Conservation (phyloP, 495 filamentous ascomycete genomes). For the Trichoderma reesei region DNA sequence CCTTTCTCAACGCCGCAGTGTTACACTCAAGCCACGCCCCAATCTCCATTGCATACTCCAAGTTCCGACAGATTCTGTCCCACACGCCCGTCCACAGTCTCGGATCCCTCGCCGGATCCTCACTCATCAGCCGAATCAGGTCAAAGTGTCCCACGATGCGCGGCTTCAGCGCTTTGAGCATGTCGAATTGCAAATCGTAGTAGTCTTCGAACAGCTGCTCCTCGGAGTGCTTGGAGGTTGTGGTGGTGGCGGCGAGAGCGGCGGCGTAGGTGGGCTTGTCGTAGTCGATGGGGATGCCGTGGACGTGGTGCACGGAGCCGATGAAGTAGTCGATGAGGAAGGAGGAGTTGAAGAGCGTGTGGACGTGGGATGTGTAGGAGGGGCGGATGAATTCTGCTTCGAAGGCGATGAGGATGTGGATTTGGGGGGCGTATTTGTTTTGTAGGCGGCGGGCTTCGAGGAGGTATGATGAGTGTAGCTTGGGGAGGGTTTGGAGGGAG, state of each 20-base stretch:
- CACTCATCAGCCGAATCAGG: conserved; percentile 70
- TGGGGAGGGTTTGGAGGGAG: conserved; percentile 29
- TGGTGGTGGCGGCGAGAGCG: conserved; percentile 27
- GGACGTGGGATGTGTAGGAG: conserved; percentile 48
- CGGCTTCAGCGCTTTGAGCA: conserved; percentile 66
- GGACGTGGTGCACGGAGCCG: conserved; percentile 83
- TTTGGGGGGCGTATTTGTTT: conserved; percentile 54
- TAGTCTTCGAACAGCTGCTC: conserved; percentile 67
- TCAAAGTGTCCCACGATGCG: conserved; percentile 90
- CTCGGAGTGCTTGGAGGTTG: conserved; percentile 39
- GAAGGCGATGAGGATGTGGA: conserved; percentile 80
- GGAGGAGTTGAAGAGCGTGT: conserved; percentile 40
- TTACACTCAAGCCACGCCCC: conserved; percentile 85
- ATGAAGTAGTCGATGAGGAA: conserved; percentile 76
- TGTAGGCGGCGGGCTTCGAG: conserved; percentile 63
- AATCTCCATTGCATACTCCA: conserved; percentile 57
- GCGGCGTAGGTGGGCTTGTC: conserved; percentile 55
- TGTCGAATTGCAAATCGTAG: conserved; percentile 75
- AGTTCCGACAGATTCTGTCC: conserved; percentile 61
- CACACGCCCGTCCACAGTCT: conserved; percentile 50
- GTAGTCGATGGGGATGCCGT: conserved; percentile 82
- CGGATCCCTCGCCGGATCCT: conserved; percentile 52
- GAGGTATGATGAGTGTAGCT: conserved; percentile 63
- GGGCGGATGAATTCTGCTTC: conserved; percentile 86
- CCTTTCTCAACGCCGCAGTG: conserved; percentile 76